Evolutionary conservation across 805 yeast species (phyloP), one percentile per base, ranked within the genome.

Genomic region (Candida ulmi): DNA sequence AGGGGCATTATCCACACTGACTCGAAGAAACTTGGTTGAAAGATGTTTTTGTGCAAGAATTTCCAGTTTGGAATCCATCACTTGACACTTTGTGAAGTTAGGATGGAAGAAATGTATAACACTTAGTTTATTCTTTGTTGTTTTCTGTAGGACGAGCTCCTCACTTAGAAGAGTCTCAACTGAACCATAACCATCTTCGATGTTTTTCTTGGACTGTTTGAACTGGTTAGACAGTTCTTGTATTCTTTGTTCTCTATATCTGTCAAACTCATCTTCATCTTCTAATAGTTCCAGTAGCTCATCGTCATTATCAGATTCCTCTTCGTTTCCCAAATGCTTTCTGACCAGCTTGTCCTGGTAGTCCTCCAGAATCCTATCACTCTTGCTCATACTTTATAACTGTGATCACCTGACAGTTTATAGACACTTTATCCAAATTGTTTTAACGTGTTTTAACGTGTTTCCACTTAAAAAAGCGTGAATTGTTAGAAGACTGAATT

Each of bases 21-120:
- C 71, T 34, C 72, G 67, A 17, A 72, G 58, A 42, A 83, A 75
- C 41, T 66, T 68, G 2, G 84, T 66, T 2, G 65, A 62, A 35
- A 81, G 52, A 59, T 86, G 85, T 45, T 72, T 75, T 41, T 68
- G 69, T 1, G 91, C 78, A 8, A 86, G 51, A 16, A 57, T 49
- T 31, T 48, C 41, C 23, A 72, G 48, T 44, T 69, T 66, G 4
- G 64, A 55, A 44, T 79, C 74, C 83, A 86, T 76, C 17, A 68
- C 58, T 33, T 61, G 54, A 60, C 95, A 86, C 45, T 81, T 74
- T 25, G 57, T 52, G 51, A 87, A 86, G 21, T 65, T 61, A 8
- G 76, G 76, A 44, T 80, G 78, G 52, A 69, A 78, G 52, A 86
- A 83, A 48, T 83, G 85, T 5, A 85, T 69, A 5, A 84, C 68